Evolutionary conservation across 805 yeast species (phyloP), one percentile per base, ranked within the genome.

Genomic region (Pichia californica): DNA sequence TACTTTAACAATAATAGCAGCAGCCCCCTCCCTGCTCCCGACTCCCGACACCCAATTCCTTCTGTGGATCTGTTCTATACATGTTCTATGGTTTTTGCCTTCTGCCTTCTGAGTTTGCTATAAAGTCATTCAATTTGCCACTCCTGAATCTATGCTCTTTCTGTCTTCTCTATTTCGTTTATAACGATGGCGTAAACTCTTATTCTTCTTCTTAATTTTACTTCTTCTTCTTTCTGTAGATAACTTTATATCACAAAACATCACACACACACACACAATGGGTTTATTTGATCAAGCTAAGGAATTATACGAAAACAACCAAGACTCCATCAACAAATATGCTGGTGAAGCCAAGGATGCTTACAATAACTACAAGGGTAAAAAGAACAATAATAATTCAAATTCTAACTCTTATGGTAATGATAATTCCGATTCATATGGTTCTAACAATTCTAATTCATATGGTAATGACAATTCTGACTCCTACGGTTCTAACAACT

Each of bases 371-470:
- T 19, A 52, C 51, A 34, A 46, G 51, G 50, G 25, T 18, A 31
- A 31, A 14, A 31, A 51, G 45, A 42, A 55, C 33, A 53, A 58
- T 14, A 52, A 51, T 50, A 45, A 48, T n/a, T n/a, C 43, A 51
- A 58, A n/a, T n/a, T n/a, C n/a, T 18, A 14, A 65, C 54, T 59
- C 63, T 30, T 60, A 57, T 50, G 70, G 66, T 28, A 52, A 58
- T 40, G 53, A 56, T 31, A 51, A n/a, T n/a, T n/a, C n/a, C n/a
- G 21, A 26, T 19, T 31, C 37, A 15, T 52, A 56, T 32, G 54
- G 55, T 19, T 15, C 18, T 21, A 16, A 55, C 34, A 52, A 51
- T 46, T 52, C 55, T 48, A 44, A 48, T 21, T 49, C 51, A 3
- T 50, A 48, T 26, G 51, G 54, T 32, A 39, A 44, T 21, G 52